Base-by-base conservation (phyloP, 2,329 filamentous ascomycete genomes). In the Neopestalotiopsis sp. region DNA sequence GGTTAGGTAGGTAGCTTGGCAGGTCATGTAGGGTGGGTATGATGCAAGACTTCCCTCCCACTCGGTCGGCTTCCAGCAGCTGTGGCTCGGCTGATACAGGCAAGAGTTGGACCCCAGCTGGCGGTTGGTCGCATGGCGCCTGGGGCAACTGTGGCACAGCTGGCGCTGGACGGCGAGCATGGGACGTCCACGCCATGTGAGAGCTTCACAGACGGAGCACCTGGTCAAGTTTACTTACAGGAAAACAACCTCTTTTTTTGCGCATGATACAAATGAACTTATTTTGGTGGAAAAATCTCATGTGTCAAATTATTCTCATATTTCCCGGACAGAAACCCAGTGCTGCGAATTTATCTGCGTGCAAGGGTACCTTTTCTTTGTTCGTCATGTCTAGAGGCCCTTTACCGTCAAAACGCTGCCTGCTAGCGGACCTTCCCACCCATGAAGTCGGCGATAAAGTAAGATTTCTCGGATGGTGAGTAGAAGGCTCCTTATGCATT, bases 401-500 rank as follows among this genome's bases (percentile, higher is more conserved):
- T 34, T 82, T 89, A 40, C 88, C 94, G 6, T 91, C 90, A 28
- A 84, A 82, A 69, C 83, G 91, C 56, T 89, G 91, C 69, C 89
- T 94, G 69, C 84, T 95, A 67, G 89, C 88, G 14, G 83, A 87
- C 68, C 81, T 95, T 14, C 82, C 86, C 3, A 76, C 77, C 65
- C 82, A 83, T 63, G 76, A 82, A n/a, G 72, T 82, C 14, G 88
- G 88, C 56, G 88, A 90, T n/a, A 98, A 98, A 82, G 91, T 98
- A 70, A 91, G 95, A 70, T 97, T 98, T 79, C 82, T 98, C 65
- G 95, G 94, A 80, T 98, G 95, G 95, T 97, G 86, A 82, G 90
- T 32, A 74, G 60, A 63, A 32, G 59, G 38, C 30, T 65, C n/a
- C 13, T 7, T 60, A 42, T 24, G 62, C 17, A 4, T 14, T 59